These are phyloP conservation scores for Kazachstania bromeliacearum DNA, from an alignment of 805 yeast species.

Conservation along the genomic window DNA sequence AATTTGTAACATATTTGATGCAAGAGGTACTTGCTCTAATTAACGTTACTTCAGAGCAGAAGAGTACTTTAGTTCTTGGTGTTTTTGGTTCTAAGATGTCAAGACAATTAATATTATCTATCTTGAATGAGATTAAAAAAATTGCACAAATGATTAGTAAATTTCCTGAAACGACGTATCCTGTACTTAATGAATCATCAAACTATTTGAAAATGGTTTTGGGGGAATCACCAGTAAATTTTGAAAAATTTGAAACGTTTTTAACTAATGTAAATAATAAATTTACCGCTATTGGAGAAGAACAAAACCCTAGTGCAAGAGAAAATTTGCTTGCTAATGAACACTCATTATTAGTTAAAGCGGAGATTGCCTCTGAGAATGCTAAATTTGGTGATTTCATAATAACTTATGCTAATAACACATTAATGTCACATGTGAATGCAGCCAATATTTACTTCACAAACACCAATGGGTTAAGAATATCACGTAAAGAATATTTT, in stretches of 20 bases:
- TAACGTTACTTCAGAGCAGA: constrained; percentile 12
- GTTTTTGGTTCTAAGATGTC: constrained; percentile 61
- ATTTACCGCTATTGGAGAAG: constrained; percentile 24
- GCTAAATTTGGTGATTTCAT: constrained; percentile 22
- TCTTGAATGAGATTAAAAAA: constrained; percentile 56
- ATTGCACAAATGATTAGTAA: constrained; percentile 47
- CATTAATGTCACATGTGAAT: constrained; percentile 23
- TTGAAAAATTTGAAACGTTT: constrained; percentile 50
- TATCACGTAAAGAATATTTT: constrained; percentile 26
- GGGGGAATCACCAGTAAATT: constrained; percentile 42
- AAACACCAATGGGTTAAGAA: constrained; percentile 25
- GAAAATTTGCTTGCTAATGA: constrained; percentile 14
- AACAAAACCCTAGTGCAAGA: constrained; percentile 13
- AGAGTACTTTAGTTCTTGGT: constrained; percentile 42
- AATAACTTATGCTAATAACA: constrained; percentile 20
- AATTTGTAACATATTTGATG: constrained; percentile 57
- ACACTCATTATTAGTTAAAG: constrained; percentile 47
- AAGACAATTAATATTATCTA: constrained; percentile 54
- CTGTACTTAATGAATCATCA: constrained; percentile 29
- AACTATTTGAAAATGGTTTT: constrained; percentile 23
- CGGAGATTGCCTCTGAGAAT: constrained; percentile 43
- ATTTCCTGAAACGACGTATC: constrained; percentile 43
- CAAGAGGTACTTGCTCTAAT: constrained; percentile 58
- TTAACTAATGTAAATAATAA: constrained; percentile 44
- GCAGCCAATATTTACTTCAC: constrained; percentile 25